phyloP scores from a whole-genome alignment of 768 basidiomycete species.

The Infundibulicybe gibba region DNA sequence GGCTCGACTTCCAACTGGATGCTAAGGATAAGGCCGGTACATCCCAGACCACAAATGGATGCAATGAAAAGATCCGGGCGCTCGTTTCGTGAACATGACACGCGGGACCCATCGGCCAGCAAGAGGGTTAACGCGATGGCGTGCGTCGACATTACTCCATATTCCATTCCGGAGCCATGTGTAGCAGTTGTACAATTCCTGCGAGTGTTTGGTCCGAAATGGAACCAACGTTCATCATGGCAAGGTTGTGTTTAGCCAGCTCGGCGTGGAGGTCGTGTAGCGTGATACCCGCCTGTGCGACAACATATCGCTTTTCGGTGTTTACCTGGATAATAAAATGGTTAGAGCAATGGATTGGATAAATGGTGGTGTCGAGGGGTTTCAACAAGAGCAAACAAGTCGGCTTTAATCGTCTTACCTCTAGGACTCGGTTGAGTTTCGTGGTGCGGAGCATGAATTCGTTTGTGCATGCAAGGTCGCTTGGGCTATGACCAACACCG shows the following conservation, averaged over 20 bases:
- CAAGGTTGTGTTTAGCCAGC: constrained; percentile 65
- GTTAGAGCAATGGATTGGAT: constrained; percentile 2
- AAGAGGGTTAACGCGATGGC: constrained; percentile 75
- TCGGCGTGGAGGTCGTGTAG: constrained; percentile 69
- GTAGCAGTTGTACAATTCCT: constrained; percentile 93
- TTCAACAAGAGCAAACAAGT: constrained; percentile 15
- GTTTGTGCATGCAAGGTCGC: constrained; percentile 87
- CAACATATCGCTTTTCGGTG: constrained; percentile 58
- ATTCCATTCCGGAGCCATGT: constrained; percentile 84
- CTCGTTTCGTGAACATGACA: constrained; percentile 61
- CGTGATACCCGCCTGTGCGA: constrained; percentile 76
- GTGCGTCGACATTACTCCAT: constrained; percentile 77
- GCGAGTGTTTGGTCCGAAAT: constrained; percentile 96
- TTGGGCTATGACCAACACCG: constrained; percentile 91
- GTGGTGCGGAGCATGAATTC: constrained; percentile 84
- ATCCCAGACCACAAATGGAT: constrained; percentile 86
- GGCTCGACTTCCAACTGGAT: constrained; percentile 78
- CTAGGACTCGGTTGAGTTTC: constrained; percentile 65
- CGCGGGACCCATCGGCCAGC: constrained; percentile 69
- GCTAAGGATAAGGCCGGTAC: constrained; percentile 82
- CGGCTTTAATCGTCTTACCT: constrained; percentile 53
- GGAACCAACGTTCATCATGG: constrained; percentile 90
- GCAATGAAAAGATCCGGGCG: constrained; percentile 81
- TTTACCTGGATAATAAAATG: constrained; percentile 53
- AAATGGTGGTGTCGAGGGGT: constrained; percentile 4